phyloP scores from a whole-genome alignment of 2,329 filamentous ascomycete species.

The Westerdykella sp. region DNA sequence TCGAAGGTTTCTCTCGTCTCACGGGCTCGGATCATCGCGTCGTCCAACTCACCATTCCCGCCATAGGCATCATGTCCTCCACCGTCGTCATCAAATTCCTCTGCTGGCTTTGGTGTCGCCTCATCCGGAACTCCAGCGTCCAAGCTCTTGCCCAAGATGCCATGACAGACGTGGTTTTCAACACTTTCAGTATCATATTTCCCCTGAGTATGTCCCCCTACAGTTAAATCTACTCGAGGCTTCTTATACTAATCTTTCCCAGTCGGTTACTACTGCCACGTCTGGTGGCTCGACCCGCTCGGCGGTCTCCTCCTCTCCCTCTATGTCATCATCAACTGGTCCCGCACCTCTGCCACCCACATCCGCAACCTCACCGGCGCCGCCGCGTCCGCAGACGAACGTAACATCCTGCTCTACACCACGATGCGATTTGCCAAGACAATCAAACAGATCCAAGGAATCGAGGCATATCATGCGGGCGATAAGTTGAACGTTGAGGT shows the following conservation, averaged over 20 bases:
- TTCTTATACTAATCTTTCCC: constrained; percentile 1
- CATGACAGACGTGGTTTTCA: constrained; percentile 78
- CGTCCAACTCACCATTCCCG: constrained; percentile 65
- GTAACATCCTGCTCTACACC: constrained; percentile 80
- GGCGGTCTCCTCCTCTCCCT: constrained; percentile 72
- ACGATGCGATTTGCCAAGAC: constrained; percentile 90
- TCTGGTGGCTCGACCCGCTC: constrained; percentile 80
- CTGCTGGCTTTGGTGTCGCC: constrained; percentile 82
- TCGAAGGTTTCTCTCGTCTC: constrained; percentile 63
- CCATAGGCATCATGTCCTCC: constrained; percentile 71
- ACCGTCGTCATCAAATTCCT: constrained; percentile 77
- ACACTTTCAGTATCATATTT: constrained; percentile 81
- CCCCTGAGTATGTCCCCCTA: constrained; percentile 53
- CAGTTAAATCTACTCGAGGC: not conserved
- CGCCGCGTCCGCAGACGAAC: constrained; percentile 70
- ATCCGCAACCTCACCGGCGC: constrained; percentile 76
- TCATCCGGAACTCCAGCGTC: constrained; percentile 80
- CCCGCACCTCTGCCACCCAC: constrained; percentile 64
- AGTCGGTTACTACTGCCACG: constrained; percentile 65
- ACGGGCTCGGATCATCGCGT: constrained; percentile 56
- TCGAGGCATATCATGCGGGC: constrained; percentile 78
- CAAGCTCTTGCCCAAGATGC: constrained; percentile 68
- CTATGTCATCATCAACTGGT: constrained; percentile 77
- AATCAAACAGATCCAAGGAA: constrained; percentile 77
- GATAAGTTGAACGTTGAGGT: constrained; percentile 81